phyloP scores from a whole-genome alignment of 257 asterid genomes.

The Solanum tarapatanum region DNA sequence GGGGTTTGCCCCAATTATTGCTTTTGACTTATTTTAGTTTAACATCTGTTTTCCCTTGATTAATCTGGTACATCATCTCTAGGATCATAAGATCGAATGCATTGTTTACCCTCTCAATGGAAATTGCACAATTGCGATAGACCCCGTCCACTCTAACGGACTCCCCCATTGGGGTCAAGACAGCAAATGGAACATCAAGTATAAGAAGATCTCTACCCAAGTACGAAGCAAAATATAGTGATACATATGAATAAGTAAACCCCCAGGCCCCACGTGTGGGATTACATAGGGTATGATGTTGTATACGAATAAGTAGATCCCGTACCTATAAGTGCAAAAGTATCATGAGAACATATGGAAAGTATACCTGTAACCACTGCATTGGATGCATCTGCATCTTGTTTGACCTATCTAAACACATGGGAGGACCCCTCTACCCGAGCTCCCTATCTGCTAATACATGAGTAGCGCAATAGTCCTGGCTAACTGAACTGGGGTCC shows the following conservation, averaged over 20 bases:
- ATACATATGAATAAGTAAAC: background rate
- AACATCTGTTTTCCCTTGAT: background rate
- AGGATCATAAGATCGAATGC: background rate
- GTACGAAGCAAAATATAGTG: background rate
- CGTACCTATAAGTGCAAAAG: background rate
- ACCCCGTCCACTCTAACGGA: background rate
- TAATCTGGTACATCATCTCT: background rate
- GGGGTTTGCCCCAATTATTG: background rate
- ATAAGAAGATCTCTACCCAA: background rate
- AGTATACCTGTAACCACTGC: background rate
- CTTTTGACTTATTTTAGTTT: background rate
- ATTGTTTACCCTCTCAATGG: background rate
- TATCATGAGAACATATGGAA: background rate
- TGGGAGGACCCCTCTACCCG: too few relatives aligned
- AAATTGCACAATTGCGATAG: background rate
- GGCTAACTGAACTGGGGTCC: too few relatives aligned
- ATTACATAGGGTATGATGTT: background rate
- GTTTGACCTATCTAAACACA: background rate
- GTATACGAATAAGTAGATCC: background rate
- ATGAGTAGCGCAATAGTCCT: background rate
- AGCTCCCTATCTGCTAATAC: background rate
- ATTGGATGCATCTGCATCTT: background rate
- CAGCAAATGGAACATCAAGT: background rate
- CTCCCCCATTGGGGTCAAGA: background rate
- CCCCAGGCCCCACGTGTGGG: background rate